A percentile compares a stretch with the other conserved stretches of the same genome.
These are phyloP conservation scores for Coccomyxa subellipsoidea DNA, from an alignment of 163 green algal genomes.

Conservation along the genomic window DNA sequence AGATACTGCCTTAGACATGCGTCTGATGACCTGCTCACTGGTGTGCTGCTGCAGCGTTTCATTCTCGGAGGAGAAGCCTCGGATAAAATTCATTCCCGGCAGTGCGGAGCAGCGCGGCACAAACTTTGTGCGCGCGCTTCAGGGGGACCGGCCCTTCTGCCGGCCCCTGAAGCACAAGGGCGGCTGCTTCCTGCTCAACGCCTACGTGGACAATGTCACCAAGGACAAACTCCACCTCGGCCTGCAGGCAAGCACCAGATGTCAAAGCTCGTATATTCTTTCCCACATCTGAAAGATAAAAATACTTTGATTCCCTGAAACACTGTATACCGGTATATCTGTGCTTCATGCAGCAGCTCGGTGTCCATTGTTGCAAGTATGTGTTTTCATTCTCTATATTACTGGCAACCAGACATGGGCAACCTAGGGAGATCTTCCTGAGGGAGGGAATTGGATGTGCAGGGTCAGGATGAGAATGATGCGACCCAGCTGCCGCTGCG, in stretches of 20 bases:
- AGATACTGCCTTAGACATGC: too few relatives aligned
- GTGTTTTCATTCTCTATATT: too few relatives aligned
- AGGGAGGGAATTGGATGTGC: background rate
- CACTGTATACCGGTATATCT: background rate
- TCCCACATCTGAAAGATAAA: too few relatives aligned
- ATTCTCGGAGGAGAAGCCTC: constrained; percentile 12
- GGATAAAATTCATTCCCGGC: constrained; percentile 28
- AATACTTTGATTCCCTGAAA: background rate
- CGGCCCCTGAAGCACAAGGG: constrained; percentile 9
- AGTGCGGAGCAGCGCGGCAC: constrained; percentile 34
- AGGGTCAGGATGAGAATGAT: background rate
- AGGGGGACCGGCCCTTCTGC: constrained; percentile 23
- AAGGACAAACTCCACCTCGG: constrained; percentile 6
- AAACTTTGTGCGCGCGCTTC: constrained; percentile 15
- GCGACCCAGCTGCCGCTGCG: background rate
- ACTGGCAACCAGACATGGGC: too few relatives aligned
- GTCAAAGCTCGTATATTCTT: background rate
- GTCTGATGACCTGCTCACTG: background rate
- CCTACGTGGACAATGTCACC: background rate
- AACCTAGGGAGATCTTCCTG: too few relatives aligned
- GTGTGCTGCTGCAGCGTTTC: constrained; percentile 6
- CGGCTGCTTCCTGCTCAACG: constrained; percentile 15
- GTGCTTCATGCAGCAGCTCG: background rate
- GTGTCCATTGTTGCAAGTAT: too few relatives aligned
- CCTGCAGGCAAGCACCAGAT: background rate